A percentile compares a stretch with the other conserved stretches of the same genome.
phyloP scores from a whole-genome alignment of 345 rosid genomes.

The Pugionium cornutum region DNA sequence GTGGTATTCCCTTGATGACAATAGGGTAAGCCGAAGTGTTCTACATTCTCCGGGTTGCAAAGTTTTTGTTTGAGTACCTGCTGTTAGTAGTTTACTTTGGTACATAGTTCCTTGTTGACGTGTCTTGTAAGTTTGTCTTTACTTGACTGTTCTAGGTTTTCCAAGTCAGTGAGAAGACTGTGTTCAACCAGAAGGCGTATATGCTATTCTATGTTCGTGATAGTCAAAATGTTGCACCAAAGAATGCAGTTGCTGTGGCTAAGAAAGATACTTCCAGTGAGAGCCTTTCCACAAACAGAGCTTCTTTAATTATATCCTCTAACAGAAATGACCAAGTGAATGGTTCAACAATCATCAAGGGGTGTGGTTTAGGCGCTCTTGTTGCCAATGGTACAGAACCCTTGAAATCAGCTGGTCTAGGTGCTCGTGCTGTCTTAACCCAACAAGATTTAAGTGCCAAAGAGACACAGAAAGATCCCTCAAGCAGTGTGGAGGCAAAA shows the following conservation, averaged over 20 bases:
- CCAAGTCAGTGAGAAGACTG: slow-evolving; percentile 76
- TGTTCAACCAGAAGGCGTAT: slow-evolving; percentile 90
- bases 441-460: slow-evolving; percentile 35
- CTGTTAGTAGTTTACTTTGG: background rate
- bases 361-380: slow-evolving; percentile 31
- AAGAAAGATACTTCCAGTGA: slow-evolving; percentile 52
- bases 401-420: slow-evolving; percentile 19
- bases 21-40: slow-evolving; percentile 56
- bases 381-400: slow-evolving; percentile 25
- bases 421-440: slow-evolving; percentile 32
- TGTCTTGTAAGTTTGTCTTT: background rate
- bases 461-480: slow-evolving; percentile 7
- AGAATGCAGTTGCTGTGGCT: slow-evolving; percentile 45
- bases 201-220: slow-evolving; percentile 98
- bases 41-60: slow-evolving; percentile 24
- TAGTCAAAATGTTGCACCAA: slow-evolving; percentile 52
- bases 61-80: slow-evolving; percentile 25
- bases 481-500: background rate
- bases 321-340: slow-evolving; percentile 32
- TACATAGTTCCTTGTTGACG: background rate
- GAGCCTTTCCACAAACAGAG: slow-evolving; percentile 39
- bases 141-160: slow-evolving; percentile 57
- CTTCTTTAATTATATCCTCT: slow-evolving; percentile 43
- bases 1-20: slow-evolving; percentile 96
- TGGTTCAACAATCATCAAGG: slow-evolving; percentile 40